phyloP scores from a whole-genome alignment of 2,329 filamentous ascomycete species.

The Colletotrichum melonis region DNA sequence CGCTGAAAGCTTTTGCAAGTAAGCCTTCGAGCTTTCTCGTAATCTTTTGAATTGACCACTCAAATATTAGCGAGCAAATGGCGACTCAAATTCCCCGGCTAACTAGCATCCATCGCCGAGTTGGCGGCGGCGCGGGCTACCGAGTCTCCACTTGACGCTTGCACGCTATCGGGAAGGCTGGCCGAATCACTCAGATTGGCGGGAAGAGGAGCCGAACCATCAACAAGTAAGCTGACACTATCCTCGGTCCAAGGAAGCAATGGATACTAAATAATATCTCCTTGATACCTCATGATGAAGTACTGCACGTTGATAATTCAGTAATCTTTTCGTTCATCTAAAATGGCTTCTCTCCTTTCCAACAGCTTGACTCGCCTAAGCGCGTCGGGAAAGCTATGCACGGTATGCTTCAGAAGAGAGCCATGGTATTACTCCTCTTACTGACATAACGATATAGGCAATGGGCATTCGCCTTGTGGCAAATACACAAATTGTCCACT shows the following conservation, averaged over 20 bases:
- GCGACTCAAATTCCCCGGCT: background rate
- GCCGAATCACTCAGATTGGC: background rate
- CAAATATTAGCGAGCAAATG: background rate
- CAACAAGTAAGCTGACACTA: background rate
- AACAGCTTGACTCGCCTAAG: constrained; percentile 17
- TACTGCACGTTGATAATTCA: background rate
- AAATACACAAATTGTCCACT: constrained; percentile 43
- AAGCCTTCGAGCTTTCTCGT: background rate
- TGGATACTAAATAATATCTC: background rate
- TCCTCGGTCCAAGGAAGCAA: background rate
- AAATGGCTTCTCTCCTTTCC: constrained; percentile 14
- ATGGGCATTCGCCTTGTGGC: constrained; percentile 45
- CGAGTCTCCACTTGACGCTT: constrained; percentile 4
- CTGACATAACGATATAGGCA: constrained; percentile 27
- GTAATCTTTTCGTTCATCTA: background rate
- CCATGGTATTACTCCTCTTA: background rate
- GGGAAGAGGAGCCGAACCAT: background rate
- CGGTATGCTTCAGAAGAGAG: background rate
- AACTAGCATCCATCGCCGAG: constrained; percentile 7
- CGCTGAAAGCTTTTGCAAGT: background rate
- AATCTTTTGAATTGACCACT: background rate
- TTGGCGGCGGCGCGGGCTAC: background rate
- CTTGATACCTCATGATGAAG: background rate
- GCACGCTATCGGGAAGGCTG: background rate
- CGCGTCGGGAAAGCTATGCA: constrained; percentile 14